phyloP scores from a whole-genome alignment of 179 eudicot species.

The Spergularia azorica region DNA sequence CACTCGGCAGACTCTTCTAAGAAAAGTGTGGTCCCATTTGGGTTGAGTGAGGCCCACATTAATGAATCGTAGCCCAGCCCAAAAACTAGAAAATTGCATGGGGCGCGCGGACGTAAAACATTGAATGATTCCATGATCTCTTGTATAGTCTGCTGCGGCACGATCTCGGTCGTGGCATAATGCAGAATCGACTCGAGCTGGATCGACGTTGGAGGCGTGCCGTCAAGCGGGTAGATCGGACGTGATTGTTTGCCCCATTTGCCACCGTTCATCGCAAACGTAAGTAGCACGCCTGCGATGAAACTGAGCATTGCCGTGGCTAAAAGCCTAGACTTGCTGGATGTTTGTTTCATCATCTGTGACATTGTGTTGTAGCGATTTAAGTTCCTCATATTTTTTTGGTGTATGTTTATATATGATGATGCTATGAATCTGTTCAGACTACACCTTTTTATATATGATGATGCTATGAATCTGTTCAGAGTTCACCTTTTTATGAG shows the following conservation, averaged over 20 bases:
- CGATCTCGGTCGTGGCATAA: slow-evolving; percentile 60
- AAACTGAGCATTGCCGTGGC: slow-evolving; percentile 17
- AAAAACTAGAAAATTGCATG: slow-evolving; percentile 66
- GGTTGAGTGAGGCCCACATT: slow-evolving; percentile 77
- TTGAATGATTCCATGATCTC: slow-evolving; percentile 50
- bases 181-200: slow-evolving; percentile 54
- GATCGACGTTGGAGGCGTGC: slow-evolving; percentile 1
- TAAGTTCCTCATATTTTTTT: background rate
- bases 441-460: background rate
- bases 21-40: slow-evolving; percentile 60
- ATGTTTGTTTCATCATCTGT: background rate
- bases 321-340: slow-evolving; percentile 15
- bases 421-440: no score
- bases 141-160: slow-evolving; percentile 50
- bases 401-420: background rate
- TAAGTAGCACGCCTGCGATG: slow-evolving; percentile 25
- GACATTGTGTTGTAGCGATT: background rate
- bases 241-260: background rate
- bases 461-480: no score
- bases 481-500: background rate
- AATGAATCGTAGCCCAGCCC: slow-evolving; percentile 77
- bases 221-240: background rate
- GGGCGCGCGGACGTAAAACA: slow-evolving; percentile 35
- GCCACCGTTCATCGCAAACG: background rate
- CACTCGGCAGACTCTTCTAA: slow-evolving; percentile 64